Evolutionary conservation across 2,329 filamentous ascomycete genomes (phyloP), one percentile per base, ranked within the genome.

Genomic region (Fusarium heterosporum): DNA sequence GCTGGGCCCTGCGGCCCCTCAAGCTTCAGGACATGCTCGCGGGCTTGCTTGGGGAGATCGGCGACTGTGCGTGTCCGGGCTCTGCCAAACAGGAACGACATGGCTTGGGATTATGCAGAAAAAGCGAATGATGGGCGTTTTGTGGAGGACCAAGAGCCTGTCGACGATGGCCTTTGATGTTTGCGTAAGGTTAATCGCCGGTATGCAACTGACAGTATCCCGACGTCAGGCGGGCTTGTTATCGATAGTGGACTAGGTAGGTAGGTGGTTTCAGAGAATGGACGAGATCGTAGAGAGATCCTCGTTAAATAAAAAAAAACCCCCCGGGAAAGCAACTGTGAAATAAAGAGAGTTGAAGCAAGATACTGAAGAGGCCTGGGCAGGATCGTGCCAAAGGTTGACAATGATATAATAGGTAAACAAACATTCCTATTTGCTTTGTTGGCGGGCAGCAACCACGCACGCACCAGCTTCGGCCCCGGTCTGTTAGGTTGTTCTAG

Each of bases 31-130:
- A 87, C 77, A 79, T 84, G 81, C 29, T 87, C 85, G 60, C 82
- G 81, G 42, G 85, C 85, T 74, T 87, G 85, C 72, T 84, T 85
- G 56, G 84, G 81, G 40, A 87, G 78, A 71, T 87, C 85, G 45
- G 82, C 78, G 25, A 83, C 81, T 55, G 84, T 81, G 68, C 84
- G 81, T 67, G 83, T 80, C 62, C 83, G 79, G 54, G 80, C 81
- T 72, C 85, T 80, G 59, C 83, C 84, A 66, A 87, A 87, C 46
- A 87, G 77, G 73, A 87, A 87, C 30, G 85, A 85, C 83, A 85
- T 85, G 45, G 41, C 28, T 58, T 30, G 28, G 45, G 47, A 38
- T 38, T 45, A 48, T 57, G 53, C 42, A 32, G 36, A 17, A 43
- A 39, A 16, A 36, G 29, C 28, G 25, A 22, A 22, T 32, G n/a